Conservation (phyloP, 1,284 basidiomycete species). For the Xerocomus minutiporus region DNA sequence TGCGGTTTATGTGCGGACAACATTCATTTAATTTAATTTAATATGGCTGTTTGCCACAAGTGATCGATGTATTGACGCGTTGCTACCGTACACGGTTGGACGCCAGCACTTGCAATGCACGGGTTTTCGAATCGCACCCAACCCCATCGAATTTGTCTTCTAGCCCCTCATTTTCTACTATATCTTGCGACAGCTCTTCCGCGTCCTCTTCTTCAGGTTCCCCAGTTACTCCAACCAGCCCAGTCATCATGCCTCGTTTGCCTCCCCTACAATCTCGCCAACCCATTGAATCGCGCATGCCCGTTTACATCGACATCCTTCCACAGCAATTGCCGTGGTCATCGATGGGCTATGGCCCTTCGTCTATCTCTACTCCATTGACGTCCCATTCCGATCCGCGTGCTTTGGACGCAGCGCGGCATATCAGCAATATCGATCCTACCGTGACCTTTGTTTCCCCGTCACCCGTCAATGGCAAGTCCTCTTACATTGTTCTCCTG, state of each 20-base stretch:
- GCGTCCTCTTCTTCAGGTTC: constrained; percentile 36
- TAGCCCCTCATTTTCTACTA: constrained; percentile 24
- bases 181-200: constrained; percentile 39
- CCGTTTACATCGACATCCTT: constrained; percentile 59
- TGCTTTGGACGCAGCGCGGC: constrained; percentile 45
- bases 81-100: constrained; percentile 29
- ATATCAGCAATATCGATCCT: constrained; percentile 54
- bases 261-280: constrained; percentile 18
- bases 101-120: constrained; percentile 21
- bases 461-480: constrained; percentile 43
- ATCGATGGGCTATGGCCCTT: constrained; percentile 16
- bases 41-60: constrained; percentile 31
- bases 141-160: constrained; percentile 18
- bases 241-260: constrained; percentile 22
- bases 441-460: constrained; percentile 55
- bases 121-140: constrained; percentile 13
- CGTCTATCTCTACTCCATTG: constrained; percentile 10
- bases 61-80: constrained; percentile 34
- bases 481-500: constrained; percentile 51
- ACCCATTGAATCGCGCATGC: constrained; percentile 36
- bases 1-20: constrained; percentile 30
- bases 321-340: constrained; percentile 30
- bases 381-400: constrained; percentile 26
- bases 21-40: constrained; percentile 23
- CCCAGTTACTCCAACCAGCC: constrained; percentile 36